Evolutionary conservation across 2,329 filamentous ascomycete species (phyloP), one percentile per base, ranked within the genome.

Genomic region (Aspergillus thermomutatus): DNA sequence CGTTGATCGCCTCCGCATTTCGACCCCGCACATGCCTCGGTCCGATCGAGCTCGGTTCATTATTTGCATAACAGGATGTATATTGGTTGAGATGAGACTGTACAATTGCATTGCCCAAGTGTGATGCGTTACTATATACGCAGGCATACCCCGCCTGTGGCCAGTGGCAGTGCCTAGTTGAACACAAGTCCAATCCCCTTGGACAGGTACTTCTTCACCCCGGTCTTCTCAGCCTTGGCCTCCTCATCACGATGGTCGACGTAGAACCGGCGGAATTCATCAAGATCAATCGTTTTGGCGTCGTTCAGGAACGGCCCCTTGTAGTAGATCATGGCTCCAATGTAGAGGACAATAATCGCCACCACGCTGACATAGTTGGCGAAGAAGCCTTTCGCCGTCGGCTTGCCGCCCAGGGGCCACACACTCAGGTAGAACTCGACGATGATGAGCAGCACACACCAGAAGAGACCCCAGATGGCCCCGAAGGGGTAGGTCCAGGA

Each of bases 391-490:
- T 72, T 64, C 0, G 75, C 78, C 8, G 63, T 69, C 1, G 70
- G 60, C 1, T 56, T 48, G 0, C 64, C 69, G 1, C 62, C 67
- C 2, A 81, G 67, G 0, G 80, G 79, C 72, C 75, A 80, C 2
- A 81, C 66, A 3, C 74, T 68, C 1, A 81, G 73, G 59, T 81
- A 81, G 62, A 82, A 80, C 55, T 80, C 73, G 3, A 76, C 72
- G 43, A 79, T 68, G 57, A 80, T 74, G 31, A 82, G 72, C 14
- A 79, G 50, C 41, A 78, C 67, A 54, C 76, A 80, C 71, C 75
- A 79, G 41, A 63, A 58, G 31, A 80, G 68, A 2, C 76, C 79
- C 71, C 73, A 81, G 65, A 68, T 78, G 0, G 77, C 72, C 1
- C 71, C 74, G 49, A 70, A 75, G 0, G 79, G 79, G 61, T 71